Evolutionary conservation across 306 rosid genomes (phyloP).

Genomic region (Phaseolus lunatus): DNA sequence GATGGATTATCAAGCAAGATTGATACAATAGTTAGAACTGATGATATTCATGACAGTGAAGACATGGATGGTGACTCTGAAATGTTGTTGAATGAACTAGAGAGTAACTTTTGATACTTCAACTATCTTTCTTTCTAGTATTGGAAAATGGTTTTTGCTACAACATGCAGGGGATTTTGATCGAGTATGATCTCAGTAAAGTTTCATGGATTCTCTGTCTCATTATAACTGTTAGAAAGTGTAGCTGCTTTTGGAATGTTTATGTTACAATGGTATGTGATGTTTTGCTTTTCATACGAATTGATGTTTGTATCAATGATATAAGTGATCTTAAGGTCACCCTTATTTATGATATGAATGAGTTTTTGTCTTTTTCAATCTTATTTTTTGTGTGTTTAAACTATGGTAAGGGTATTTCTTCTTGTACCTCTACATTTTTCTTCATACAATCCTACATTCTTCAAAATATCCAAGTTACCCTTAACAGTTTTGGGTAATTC

Average conservation of each 20-base stretch:
- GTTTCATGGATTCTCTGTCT: conserved; percentile 2
- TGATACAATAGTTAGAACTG: conserved; percentile 36
- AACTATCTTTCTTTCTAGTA: background rate
- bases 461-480: too few relatives aligned
- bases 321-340: conserved; percentile 16
- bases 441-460: too few relatives aligned
- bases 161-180: conserved; percentile 1
- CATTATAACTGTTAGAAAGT: conserved; percentile 18
- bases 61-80: conserved; percentile 61
- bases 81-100: conserved; percentile 58
- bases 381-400: too few relatives aligned
- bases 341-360: background rate
- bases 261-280: background rate
- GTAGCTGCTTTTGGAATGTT: background rate
- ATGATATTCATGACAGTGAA: conserved; percentile 39
- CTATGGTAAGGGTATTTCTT: too few relatives aligned
- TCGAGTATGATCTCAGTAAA: conserved; percentile 1
- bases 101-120: conserved; percentile 52
- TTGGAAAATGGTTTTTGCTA: conserved; percentile 31
- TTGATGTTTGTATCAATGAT: background rate
- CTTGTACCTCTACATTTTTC: too few relatives aligned
- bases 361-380: too few relatives aligned
- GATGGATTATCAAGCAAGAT: conserved; percentile 42
- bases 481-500: too few relatives aligned
- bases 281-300: background rate